Evolutionary conservation across 805 yeast species (phyloP), one percentile per base, ranked within the genome.

Genomic region (Saccharomycopsis fibuligera): DNA sequence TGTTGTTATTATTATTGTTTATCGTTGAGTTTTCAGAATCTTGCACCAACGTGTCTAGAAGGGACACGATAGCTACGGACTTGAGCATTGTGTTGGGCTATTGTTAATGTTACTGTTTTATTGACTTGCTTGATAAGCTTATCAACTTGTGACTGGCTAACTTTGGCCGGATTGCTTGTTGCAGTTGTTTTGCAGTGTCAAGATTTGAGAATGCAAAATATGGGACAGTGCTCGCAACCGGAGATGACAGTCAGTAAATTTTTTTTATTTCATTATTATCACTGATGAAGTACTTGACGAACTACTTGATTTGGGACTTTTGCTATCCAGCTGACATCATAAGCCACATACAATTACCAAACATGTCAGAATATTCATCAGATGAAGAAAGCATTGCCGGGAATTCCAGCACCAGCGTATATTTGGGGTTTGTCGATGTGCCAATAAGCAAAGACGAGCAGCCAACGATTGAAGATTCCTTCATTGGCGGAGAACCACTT

Each of bases 401-500:
- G 8, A 21, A n/a, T 12, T 5, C 22, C 8, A 14, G 41, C 22
- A 47, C 74, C 1, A 56, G 68, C 1, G 79, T 80, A 0, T 71
- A 65, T 46, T 64, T 86, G 19, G 95, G 91, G 0, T 80, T 73
- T 58, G 76, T 80, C 9, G 93, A 85, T 58, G 72, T 76, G 1
- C 73, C 78, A n/a, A 72, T 75, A 25, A 69, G 74, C 4, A 72
- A 68, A 14, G 75, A 70, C 3, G 78, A 73, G 31, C 57, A 54
- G 35, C 72, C 79, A 25, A 64, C 70, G 1, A 49, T 70, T 3
- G 80, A 75, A 49, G 96, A 88, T 58, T 79, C 95, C 0, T 81
- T 87, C 54, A 73, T 91, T 29, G 98, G 98, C 1, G 95, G 96
- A 1, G 64, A 66, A 35, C 87, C 90, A 5, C 60, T 67, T 5